Base-by-base conservation (phyloP, 2,329 filamentous ascomycete genomes). In the Pseudopyrenochaeta lycopersici region DNA sequence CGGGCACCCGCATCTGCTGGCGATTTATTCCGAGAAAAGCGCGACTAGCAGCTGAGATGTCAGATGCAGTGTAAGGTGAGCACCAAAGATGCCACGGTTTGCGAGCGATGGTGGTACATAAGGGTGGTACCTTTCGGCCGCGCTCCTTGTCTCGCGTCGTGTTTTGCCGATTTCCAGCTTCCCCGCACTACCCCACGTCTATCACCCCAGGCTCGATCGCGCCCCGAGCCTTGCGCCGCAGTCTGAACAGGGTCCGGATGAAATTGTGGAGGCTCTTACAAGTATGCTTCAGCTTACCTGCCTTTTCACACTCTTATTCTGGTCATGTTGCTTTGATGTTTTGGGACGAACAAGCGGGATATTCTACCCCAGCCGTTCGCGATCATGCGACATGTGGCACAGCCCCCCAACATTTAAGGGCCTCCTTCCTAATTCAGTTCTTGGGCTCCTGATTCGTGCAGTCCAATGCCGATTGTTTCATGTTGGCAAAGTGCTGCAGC, bases 1-100 rank as follows among this genome's bases (percentile, higher is more conserved):
- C 52, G 50, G 49, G 45, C 54, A 66, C 68, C 70, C 68, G 69
- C 72, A 74, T 74, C 72, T 73, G 68, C 60, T 68, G 62, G 50
- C 53, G 54, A 45, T 15, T 43, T 41, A 43, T 46, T 49, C 12
- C 35, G 17, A 46, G 27, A 40, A 48, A 44, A 43, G 32, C 33
- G 35, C 38, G 45, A 47, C 46, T 59, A 50, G 57, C 47, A 51
- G 52, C 44, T 51, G 41, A 17, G 45, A 33, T 48, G 44, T 35
- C 44, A 52, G 49, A 54, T 36, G 55, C 50, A 33, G 54, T 49
- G 58, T 51, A 52, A 52, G 27, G 52, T 49, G 49, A 56, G 46
- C 56, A 49, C 49, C 46, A 33, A 47, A 53, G 39, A 40, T 55
- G 56, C 50, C 58, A 62, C 60, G 52, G 49, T 47, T 50, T 61